Evolutionary conservation across 768 basidiomycete species (phyloP), one percentile per base, ranked within the genome.

Genomic region (Tricholomella constricta): DNA sequence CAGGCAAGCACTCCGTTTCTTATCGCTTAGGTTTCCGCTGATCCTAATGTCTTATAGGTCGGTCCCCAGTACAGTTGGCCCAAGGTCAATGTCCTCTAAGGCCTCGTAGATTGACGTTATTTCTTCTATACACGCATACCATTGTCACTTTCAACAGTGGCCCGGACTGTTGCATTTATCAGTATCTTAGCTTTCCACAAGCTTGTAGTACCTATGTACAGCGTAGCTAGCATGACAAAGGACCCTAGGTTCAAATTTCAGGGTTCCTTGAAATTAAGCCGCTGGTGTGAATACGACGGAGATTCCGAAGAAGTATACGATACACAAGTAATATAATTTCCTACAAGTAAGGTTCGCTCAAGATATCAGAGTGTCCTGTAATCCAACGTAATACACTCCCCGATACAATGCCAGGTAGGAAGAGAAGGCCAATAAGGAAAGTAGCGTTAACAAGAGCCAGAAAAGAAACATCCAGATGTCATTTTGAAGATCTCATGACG

Each of bases 11-110:
- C 41, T 29, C 17, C 12, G 25, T 15, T 31, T 32, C 23, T 37
- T 32, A 3, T 31, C 19, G 49, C 12, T 22, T 34, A 48, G 31
- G 12, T 56, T 37, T 7, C 4, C 12, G 4, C 43, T 35, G 23
- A 29, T 41, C 35, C 19, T 38, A 20, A 15, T n/a, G 35, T 42
- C 34, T 34, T n/a, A 27, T 48, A 77, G 77, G 74, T 79, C 55
- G 79, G 79, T 35, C 77, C 79, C 2, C 78, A 79, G 59, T 81
- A 73, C 71, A 70, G 78, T 61, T 79, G 77, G 77, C 78, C 78
- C 50, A 81, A 80, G 64, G 70, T 78, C 48, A 56, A 71, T 37
- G 62, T 79, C 47, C 65, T 81, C 52, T 74, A 65, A 55, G 22
- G 36, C 27, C 23, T 14, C 11, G 6, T 46, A n/a, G 32, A 20